A percentile compares a stretch with the other conserved stretches of the same genome.
phyloP scores from a whole-genome alignment of 1,284 basidiomycete species.

The Fomes fomentarius region DNA sequence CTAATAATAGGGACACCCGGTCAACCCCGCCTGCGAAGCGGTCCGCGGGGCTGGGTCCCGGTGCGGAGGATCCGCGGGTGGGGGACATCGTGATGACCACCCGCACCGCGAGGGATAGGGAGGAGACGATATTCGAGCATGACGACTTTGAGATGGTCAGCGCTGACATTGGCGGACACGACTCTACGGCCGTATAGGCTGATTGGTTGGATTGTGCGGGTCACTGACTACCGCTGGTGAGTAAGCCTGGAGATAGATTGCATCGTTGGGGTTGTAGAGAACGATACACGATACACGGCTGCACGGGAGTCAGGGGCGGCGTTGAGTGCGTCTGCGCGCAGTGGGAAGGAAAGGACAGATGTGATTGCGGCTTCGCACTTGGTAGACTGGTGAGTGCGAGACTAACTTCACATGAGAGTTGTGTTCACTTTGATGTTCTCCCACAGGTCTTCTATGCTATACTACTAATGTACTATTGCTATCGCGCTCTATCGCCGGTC shows the following conservation, averaged over 20 bases:
- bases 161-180: slow-evolving; percentile 14
- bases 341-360: slow-evolving; percentile 21
- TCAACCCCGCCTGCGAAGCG: slow-evolving; percentile 13
- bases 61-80: not conserved
- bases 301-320: not conserved
- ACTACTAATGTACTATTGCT: slow-evolving; percentile 22
- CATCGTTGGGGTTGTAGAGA: too few relatives aligned
- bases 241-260: not conserved
- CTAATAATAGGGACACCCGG: slow-evolving; percentile 27
- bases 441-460: slow-evolving; percentile 19
- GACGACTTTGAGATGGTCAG: slow-evolving; percentile 34
- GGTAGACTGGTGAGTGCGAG: slow-evolving; percentile 20
- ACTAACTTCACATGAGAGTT: slow-evolving; percentile 4
- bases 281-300: too few relatives aligned
- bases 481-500: slow-evolving; percentile 15
- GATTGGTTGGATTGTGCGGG: too few relatives aligned
- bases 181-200: too few relatives aligned
- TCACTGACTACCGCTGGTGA: not conserved
- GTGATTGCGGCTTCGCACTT: slow-evolving; percentile 6
- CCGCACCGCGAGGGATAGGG: too few relatives aligned
- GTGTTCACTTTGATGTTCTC: slow-evolving; percentile 18
- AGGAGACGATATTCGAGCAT: slow-evolving; percentile 22
- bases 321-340: slow-evolving; percentile 3
- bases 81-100: slow-evolving; percentile 18
- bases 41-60: not conserved